A percentile compares a stretch with the other conserved stretches of the same genome.
Conservation (phyloP, 306 rosid species). For the Nissolia schottii region DNA sequence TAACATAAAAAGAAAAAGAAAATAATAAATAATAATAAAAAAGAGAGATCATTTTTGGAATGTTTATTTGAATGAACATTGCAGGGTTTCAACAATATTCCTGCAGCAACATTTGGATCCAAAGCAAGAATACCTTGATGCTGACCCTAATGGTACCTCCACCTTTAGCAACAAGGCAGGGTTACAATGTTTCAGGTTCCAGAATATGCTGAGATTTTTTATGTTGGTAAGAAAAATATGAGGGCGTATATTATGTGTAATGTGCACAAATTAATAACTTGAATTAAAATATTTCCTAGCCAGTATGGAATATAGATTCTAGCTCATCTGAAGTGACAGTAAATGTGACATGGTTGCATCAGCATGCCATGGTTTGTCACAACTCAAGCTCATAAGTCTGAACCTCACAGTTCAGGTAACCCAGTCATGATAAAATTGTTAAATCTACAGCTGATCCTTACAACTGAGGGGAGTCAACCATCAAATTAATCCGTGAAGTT, state of each 20-base stretch:
- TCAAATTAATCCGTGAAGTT: too few relatives aligned
- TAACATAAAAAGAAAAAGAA: neutral
- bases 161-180: neutral
- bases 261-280: neutral
- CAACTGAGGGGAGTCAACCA: neutral
- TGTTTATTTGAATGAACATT: neutral
- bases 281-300: neutral
- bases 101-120: neutral
- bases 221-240: neutral
- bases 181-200: neutral
- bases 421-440: too few relatives aligned
- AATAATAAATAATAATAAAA: too few relatives aligned
- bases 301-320: neutral
- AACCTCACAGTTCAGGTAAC: neutral
- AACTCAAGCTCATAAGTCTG: neutral
- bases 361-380: neutral
- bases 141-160: neutral
- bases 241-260: neutral
- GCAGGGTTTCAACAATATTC: neutral
- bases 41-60: neutral
- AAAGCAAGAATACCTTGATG: neutral
- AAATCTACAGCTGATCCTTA: neutral
- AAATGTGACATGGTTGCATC: neutral
- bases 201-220: neutral
- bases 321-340: neutral